phyloP scores from a whole-genome alignment of 768 basidiomycete species.

The Ramaria sp. region DNA sequence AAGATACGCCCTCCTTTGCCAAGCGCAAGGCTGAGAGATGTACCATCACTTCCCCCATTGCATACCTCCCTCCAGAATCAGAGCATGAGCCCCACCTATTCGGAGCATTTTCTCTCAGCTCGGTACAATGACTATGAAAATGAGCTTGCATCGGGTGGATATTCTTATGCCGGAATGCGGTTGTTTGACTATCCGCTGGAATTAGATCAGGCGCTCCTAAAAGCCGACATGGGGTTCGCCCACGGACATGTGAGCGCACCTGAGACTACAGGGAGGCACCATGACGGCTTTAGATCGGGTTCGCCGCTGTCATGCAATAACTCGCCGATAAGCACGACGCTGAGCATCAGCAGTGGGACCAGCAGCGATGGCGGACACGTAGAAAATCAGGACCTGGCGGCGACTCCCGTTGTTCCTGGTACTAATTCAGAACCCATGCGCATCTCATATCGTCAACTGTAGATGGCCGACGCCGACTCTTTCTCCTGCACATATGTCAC shows the following conservation, averaged over 20 bases:
- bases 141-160: not conserved
- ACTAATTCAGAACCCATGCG: too few species aligned
- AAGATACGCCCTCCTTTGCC: too few species aligned
- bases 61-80: not conserved
- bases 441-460: not conserved
- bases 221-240: not conserved
- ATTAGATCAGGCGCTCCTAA: not conserved
- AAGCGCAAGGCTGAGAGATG: too few species aligned
- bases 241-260: not conserved
- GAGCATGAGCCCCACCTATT: not conserved
- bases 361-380: not conserved
- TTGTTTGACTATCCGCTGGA: not conserved
- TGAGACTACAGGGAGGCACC: not conserved
- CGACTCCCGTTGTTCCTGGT: too few species aligned
- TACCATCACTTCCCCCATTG: too few species aligned
- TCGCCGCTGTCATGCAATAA: not conserved
- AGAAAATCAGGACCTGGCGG: not conserved
- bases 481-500: too few species aligned
- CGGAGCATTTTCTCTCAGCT: not conserved
- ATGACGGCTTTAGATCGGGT: not conserved
- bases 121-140: not conserved
- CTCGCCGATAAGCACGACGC: not conserved
- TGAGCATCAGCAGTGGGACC: conserved; percentile 3
- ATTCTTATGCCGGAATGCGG: not conserved
- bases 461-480: not conserved